Evolutionary conservation across 345 rosid genomes (phyloP), one percentile per base, ranked within the genome.

Genomic region (Cardiospermum halicacabum): DNA sequence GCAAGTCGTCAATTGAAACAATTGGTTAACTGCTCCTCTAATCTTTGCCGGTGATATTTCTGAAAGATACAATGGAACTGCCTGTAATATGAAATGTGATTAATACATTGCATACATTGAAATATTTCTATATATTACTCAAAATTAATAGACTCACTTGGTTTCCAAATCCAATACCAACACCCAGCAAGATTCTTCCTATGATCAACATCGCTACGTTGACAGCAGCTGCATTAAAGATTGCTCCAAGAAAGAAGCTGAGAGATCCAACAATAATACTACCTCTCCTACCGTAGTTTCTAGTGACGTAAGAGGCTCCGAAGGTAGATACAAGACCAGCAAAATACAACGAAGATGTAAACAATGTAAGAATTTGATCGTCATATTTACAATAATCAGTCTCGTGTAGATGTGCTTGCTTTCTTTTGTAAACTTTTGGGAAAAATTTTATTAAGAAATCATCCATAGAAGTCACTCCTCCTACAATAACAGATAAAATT

Each of bases 381-480:
- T 90, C 98, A 59, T 88, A 90, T 75, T 93, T 93, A 66, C 96
- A 90, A 84, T 93, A 93, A 72, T 93, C 96, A 12, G 96, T 93
- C 77, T 93, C 98, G 0, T 69, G 37, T 9, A 88, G 73, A 64
- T 86, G 86, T 30, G 11, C 64, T 63, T 93, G 93, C 74, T 93
- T 89, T 69, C 93, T 82, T 53, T 62, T 69, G 72, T 83, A 88
- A 54, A 89, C 85, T 10, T 30, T 58, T 0, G 97, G 97, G 76
- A 90, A 90, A 56, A 90, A 88, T 0, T 82, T 82, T 56, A 64
- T 85, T 82, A 93, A 73, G 84, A 93, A 93, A 82, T 93, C 97
- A 53, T 90, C 97, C 98, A 93, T 93, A 62, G 92, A 90, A 70
- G 97, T 93, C 54, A 93, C 98, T 30, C 96, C 98, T 28, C 97